Conservation (phyloP, 495 filamentous ascomycete genomes). For the Zalerion maritima region DNA sequence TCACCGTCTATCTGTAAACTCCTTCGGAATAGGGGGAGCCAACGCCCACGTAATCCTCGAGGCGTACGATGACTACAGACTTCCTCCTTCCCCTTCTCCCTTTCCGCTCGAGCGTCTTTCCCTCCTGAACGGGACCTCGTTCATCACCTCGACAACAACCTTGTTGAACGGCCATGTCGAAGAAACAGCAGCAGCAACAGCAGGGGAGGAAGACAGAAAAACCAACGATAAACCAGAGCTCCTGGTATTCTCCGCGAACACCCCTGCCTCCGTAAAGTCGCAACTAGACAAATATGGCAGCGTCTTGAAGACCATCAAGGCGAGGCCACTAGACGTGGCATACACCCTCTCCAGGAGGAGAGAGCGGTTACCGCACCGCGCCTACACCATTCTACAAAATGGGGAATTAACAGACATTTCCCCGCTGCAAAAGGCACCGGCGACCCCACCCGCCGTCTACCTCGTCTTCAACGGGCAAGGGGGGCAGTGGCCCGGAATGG, state of each 20-base stretch:
- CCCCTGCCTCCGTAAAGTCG: constrained; percentile 9
- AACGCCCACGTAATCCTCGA: constrained; percentile 37
- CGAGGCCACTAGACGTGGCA: no score
- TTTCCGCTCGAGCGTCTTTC: constrained; percentile 5
- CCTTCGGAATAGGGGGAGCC: constrained; percentile 35
- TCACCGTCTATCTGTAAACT: constrained; percentile 25
- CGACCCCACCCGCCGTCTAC: no score
- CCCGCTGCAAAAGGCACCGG: no score
- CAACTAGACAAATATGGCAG: constrained; percentile 3
- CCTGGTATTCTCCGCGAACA: constrained; percentile 12
- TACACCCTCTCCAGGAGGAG: constrained; percentile 31
- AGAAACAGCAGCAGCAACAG: no score
- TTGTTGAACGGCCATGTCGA: no score
- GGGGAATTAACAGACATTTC: no score
- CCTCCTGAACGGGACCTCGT: neutral
- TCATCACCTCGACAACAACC: no score
- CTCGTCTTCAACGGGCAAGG: no score
- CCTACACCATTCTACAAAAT: constrained; percentile 20
- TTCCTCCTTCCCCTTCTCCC: no score
- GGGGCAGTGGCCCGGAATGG: no score
- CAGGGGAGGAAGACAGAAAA: constrained; percentile 17
- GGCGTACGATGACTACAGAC: neutral
- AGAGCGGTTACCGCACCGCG: constrained; percentile 12
- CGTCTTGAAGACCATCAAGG: constrained; percentile 12
- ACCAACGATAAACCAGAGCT: constrained; percentile 6